Base-by-base conservation (phyloP, 179 eudicot genomes). In the Pouteria campechiana region DNA sequence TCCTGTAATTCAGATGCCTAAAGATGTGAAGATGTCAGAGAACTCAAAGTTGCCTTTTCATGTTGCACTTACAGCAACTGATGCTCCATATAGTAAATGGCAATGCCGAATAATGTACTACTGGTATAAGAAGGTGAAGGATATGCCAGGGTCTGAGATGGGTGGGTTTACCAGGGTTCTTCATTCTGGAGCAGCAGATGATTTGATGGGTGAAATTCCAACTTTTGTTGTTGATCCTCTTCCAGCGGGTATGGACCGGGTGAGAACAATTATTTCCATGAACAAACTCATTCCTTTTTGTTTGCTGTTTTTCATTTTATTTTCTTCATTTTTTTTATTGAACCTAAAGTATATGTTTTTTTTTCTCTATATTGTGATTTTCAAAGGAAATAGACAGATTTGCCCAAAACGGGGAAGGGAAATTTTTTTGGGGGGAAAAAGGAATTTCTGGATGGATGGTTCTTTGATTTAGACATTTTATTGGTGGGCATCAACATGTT, bases 61-160 rank as follows among this genome's bases (percentile, higher is more conserved):
- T 59, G 73, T 83, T 17, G 96, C 94, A 27, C 56, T 87, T 36
- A 87, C 96, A 12, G 94, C 96, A 35, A 74, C 90, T 12, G 90
- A 87, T 72, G 72, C 86, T 33, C 76, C 86, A 39, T 87, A 87
- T 50, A 87, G 83, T 58, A 67, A 76, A 74, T 87, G 96, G 96
- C 96, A 87, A 60, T 74, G 89, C 38, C 83, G 96, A 23, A 79
- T 87, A 15, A 87, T 87, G 96, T 83, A 83, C 44, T 87, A 87
- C 45, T 87, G 96, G 96, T 87, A 76, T 46, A 87, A 72, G 75
- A 74, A 76, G 68, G 69, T 56, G 46, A 83, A 65, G 58, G 70
- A 70, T 24, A 46, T 72, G 63, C 70, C 79, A 42, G 93, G 81
- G 63, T 86, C 96, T 44, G 89, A 83, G 50, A 75, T 87, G 63